Base-by-base conservation (phyloP, 139 green algal genomes). In the Asterochloris erici region DNA sequence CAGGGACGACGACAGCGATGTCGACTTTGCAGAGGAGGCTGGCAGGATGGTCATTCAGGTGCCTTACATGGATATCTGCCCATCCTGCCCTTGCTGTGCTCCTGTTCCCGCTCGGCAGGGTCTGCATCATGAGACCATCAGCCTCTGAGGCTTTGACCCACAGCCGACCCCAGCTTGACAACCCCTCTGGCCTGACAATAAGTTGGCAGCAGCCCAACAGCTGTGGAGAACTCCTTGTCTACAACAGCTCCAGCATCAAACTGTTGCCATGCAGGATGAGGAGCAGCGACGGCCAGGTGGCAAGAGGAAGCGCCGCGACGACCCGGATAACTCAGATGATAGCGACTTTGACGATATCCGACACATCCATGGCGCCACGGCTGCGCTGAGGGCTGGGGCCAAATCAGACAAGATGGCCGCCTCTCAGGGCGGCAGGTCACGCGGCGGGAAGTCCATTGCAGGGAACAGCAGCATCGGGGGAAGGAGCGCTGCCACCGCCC, bases 301-400 rank as follows among this genome's bases (percentile, higher is more conserved):
- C 28, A 95, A 91, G 82, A 78, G 86, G 29, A 79, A 81, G 75
- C 68, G 79, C 78, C 82, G 77, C 47, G 62, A 63, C 10, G 73
- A 78, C 27, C 26, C 84, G 26, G 82, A 85, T 64, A 85, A 84
- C 21, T 84, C 63, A 11, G 89, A 93, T 27, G 92, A 94, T 82
- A 90, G 81, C 4, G 93, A 96, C 80, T 91, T 93, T 82, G 93
- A 96, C 63, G 93, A 95, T 63, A 81, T 96, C 79, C 77, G 79
- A 15, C 54, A 76, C 24, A 81, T 82, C 27, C 75, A 68, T 54
- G 81, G 81, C 17, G 54, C 63, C 68, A 63, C 29, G 14, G 79
- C 26, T 17, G 85, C 28, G 10, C 24, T 71, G 71, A 73, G 62
- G n/a, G 78, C 62, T 12, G 74, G n/a, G n/a, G 84, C 88, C 69